phyloP scores from a whole-genome alignment of 306 rosid genomes.

The Malus domestica region ASM211411v1 NC_041793.1:23721001-23721500 shows the following conservation, averaged over 20 bases:
- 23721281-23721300: conserved; percentile 73
- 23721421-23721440: neutral
- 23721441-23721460: neutral
- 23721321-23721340: conserved; percentile 90
- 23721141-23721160: conserved; percentile 68
- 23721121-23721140: conserved; percentile 94
- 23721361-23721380: conserved; percentile 2
- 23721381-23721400: conserved; percentile 8
- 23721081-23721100: conserved; percentile 99
- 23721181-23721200: conserved; percentile 98
- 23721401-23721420: neutral
- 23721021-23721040: conserved; percentile 78
- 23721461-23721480: neutral
- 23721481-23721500: neutral
- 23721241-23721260: conserved; percentile 88
- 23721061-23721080: conserved; percentile 86
- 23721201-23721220: conserved; percentile 88
- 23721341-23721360: conserved; percentile 50
- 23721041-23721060: conserved; percentile 82
- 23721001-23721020: conserved; percentile 94
- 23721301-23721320: conserved; percentile 85
- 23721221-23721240: conserved; percentile 87
- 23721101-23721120: conserved; percentile 99
- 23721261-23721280: conserved; percentile 67
- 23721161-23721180: conserved; percentile 68